These are phyloP conservation scores for Pezicula radicicola DNA, from an alignment of 2,329 filamentous ascomycete genomes.

Conservation along the genomic window DNA sequence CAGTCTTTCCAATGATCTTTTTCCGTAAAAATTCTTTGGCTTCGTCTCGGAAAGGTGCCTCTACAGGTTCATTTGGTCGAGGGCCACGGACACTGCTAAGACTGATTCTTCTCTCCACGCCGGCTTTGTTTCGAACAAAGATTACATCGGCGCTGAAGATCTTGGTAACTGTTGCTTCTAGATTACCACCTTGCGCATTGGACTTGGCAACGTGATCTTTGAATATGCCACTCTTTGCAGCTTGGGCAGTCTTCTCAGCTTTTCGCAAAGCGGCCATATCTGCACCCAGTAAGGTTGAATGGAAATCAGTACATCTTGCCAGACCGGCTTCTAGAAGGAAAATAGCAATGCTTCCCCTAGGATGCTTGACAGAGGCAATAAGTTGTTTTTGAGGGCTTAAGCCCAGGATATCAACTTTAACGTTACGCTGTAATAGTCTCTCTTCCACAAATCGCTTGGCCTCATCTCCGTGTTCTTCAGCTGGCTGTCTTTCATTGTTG, in stretches of 20 bases:
- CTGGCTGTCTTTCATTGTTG: constrained; percentile 68
- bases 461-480: constrained; percentile 87
- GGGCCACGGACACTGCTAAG: constrained; percentile 92
- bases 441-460: constrained; percentile 84
- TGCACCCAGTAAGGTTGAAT: constrained; percentile 84
- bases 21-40: constrained; percentile 96
- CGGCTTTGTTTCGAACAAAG: constrained; percentile 79
- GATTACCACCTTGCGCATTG: constrained; percentile 55
- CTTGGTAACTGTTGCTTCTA: constrained; percentile 81
- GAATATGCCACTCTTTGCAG: constrained; percentile 74
- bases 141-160: constrained; percentile 88
- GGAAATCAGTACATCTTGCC: constrained; percentile 90
- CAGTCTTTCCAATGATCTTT: constrained; percentile 92
- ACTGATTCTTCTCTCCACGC: constrained; percentile 83
- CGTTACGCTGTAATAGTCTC: constrained; percentile 79
- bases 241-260: constrained; percentile 83
- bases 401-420: constrained; percentile 80
- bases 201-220: constrained; percentile 74
- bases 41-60: constrained; percentile 85
- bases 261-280: constrained; percentile 84
- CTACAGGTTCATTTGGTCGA: constrained; percentile 81
- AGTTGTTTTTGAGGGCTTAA: constrained; percentile 87
- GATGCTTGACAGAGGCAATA: constrained; percentile 84
- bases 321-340: constrained; percentile 87
- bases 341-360: constrained; percentile 86